Percentiles rank a stretch among this genome's conserved stretches.
Conservation (phyloP, 2,329 filamentous ascomycete species). For the Arthrobotrys megalospora region DNA sequence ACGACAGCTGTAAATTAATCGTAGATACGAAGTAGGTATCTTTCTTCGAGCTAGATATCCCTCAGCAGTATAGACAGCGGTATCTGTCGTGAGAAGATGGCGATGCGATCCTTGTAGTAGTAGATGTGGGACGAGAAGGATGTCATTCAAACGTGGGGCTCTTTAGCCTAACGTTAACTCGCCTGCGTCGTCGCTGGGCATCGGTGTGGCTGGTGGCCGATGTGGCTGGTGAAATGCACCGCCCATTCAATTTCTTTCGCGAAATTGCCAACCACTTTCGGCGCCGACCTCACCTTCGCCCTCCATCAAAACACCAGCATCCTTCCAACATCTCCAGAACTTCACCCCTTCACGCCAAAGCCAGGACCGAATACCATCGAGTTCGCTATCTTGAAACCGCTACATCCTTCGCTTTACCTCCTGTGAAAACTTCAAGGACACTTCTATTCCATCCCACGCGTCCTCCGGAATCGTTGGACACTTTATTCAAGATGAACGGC, state of each 20-base stretch:
- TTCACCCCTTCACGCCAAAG: neutral
- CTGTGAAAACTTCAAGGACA: neutral
- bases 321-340: slow-evolving; percentile 10
- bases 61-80: neutral
- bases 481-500: slow-evolving; percentile 46
- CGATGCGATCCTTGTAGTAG: neutral
- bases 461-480: neutral
- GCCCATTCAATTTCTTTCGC: slow-evolving; percentile 58
- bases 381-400: neutral
- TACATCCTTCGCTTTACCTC: neutral
- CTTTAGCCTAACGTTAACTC: slow-evolving; percentile 19
- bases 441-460: neutral
- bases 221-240: slow-evolving; percentile 46
- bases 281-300: slow-evolving; percentile 33
- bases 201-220: slow-evolving; percentile 23
- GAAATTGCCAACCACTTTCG: slow-evolving; percentile 42
- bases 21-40: neutral
- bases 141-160: slow-evolving; percentile 43
- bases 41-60: neutral
- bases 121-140: neutral
- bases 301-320: slow-evolving; percentile 30
- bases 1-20: neutral
- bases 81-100: neutral
- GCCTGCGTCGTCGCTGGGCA: slow-evolving; percentile 15
- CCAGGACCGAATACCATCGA: slow-evolving; percentile 5